Evolutionary conservation across 768 basidiomycete species (phyloP), one percentile per base, ranked within the genome.

Genomic region (Naganishia friedmannii): DNA sequence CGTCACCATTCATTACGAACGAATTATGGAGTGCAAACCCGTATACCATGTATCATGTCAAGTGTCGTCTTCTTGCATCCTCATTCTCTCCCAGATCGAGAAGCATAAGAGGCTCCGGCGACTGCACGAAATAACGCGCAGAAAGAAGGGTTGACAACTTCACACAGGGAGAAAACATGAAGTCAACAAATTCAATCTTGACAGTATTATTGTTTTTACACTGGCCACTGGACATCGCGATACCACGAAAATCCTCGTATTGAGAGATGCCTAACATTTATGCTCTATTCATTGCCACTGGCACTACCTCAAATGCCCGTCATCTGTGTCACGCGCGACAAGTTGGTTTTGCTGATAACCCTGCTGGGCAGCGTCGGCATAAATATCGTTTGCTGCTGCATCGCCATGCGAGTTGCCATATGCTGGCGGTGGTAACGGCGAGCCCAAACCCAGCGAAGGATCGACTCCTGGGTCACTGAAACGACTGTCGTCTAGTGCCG

Each of bases 291-390:
- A 37, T 5, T 4, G 26, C 17, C 54, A 31, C 54, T 51, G n/a
- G 6, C n/a, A 34, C 60, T 63, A 63, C 60, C 60, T 63, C 60
- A 63, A 45, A 5, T 63, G 60, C 23, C 60, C 23, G 42, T 63
- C 60, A 19, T 63, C 60, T 26, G 39, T 42, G 26, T 63, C 39
- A 51, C 48, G 48, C 48, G 48, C n/a, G 29, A 37, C 60, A 45
- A 39, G 37, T 29, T 63, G 60, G 34, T 9, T 42, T 23, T 46
- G 42, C 23, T 42, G 60, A 45, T 42, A 63, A 0, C 60, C 60
- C n/a, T 63, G 60, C 60, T 63, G 39, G n/a, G 57, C 2, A 37
- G 29, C 21, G 13, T 58, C 34, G 15, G 60, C 60, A 42, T 63
- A 63, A 1, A 15, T 23, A 34, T 63, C 60, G 60, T 63, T 26